These are phyloP conservation scores for Monilinia fructigena DNA, from an alignment of 2,329 filamentous ascomycete genomes.

Conservation along the genomic window DNA sequence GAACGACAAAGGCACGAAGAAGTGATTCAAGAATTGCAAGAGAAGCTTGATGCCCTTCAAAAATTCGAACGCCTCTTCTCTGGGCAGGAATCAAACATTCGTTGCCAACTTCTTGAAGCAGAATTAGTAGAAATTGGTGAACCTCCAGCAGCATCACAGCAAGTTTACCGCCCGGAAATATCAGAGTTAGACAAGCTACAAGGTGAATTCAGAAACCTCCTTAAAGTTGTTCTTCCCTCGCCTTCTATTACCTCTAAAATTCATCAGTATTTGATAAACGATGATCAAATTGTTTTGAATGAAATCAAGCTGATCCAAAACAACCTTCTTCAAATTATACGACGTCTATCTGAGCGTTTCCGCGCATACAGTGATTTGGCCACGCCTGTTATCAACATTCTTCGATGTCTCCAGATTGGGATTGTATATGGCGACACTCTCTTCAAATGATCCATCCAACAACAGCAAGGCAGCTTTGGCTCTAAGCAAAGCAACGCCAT, in stretches of 20 bases:
- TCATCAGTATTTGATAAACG: constrained; percentile 28
- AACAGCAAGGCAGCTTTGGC: constrained; percentile 24
- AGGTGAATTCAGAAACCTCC: constrained; percentile 75
- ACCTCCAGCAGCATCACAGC: constrained; percentile 60
- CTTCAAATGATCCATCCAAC: constrained; percentile 18
- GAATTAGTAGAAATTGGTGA: constrained; percentile 64
- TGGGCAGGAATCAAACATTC: constrained; percentile 65
- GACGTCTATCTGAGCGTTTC: constrained; percentile 68
- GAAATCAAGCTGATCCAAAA: constrained; percentile 47
- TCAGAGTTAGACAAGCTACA: constrained; percentile 73
- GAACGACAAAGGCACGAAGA: constrained; percentile 60
- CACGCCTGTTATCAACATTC: constrained; percentile 71
- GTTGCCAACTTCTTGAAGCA: constrained; percentile 60
- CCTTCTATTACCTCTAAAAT: constrained; percentile 27
- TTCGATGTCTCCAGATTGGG: constrained; percentile 80
- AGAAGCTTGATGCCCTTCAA: constrained; percentile 59
- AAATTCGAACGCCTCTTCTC: constrained; percentile 67
- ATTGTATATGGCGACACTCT: constrained; percentile 56
- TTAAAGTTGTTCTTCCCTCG: constrained; percentile 48
- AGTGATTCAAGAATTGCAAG: constrained; percentile 54
- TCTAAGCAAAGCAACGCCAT: constrained; percentile 52
- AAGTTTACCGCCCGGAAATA: constrained; percentile 67
- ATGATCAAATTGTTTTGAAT: constrained; percentile 45
- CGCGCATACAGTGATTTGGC: constrained; percentile 83
- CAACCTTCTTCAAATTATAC: constrained; percentile 67